phyloP scores from a whole-genome alignment of 176 grass and related monocot genomes.

The Calamus simplicifolius region DNA sequence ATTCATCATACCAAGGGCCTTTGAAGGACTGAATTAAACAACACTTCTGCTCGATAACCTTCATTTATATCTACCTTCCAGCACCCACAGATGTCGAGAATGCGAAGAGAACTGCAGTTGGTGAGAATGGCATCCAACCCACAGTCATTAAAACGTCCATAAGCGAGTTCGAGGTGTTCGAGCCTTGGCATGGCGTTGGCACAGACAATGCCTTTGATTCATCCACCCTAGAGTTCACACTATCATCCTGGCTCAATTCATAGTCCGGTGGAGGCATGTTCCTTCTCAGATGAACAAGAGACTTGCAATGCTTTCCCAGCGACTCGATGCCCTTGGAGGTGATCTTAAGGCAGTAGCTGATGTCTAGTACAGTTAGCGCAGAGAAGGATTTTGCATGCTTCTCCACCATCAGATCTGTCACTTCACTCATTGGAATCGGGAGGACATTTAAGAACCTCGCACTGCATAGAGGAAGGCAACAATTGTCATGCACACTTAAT shows the following conservation, averaged over 20 bases:
- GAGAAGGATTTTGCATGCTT: slow-evolving; percentile 21
- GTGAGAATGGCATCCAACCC: slow-evolving; percentile 34
- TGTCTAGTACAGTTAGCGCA: slow-evolving; percentile 35
- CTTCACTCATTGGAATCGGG: slow-evolving; percentile 46
- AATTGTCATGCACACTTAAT: too few relatives aligned
- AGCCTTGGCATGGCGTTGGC: slow-evolving; percentile 37
- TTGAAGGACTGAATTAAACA: slow-evolving; percentile 25
- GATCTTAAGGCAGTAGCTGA: slow-evolving; percentile 41
- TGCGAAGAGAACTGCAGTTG: slow-evolving; percentile 20
- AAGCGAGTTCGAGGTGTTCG: slow-evolving; percentile 40
- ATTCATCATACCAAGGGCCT: slow-evolving; percentile 44
- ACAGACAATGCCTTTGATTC: slow-evolving; percentile 35
- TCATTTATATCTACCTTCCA: slow-evolving; percentile 36
- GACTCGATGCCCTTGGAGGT: slow-evolving; percentile 34
- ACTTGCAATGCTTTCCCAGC: slow-evolving; percentile 40
- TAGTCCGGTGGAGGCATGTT: slow-evolving; percentile 39
- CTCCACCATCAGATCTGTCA: slow-evolving; percentile 33
- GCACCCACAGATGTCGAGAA: slow-evolving; percentile 42
- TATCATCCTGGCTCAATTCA: slow-evolving; percentile 5
- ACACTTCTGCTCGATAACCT: slow-evolving; percentile 29
- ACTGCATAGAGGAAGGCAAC: slow-evolving; percentile 18
- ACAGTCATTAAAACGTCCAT: slow-evolving; percentile 38
- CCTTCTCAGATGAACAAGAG: slow-evolving; percentile 40
- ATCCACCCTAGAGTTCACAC: slow-evolving; percentile 12
- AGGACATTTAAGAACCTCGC: slow-evolving; percentile 36